Evolutionary conservation across 2,329 filamentous ascomycete genomes (phyloP), one percentile per base, ranked within the genome.

Genomic region (Epichloe festucae): DNA sequence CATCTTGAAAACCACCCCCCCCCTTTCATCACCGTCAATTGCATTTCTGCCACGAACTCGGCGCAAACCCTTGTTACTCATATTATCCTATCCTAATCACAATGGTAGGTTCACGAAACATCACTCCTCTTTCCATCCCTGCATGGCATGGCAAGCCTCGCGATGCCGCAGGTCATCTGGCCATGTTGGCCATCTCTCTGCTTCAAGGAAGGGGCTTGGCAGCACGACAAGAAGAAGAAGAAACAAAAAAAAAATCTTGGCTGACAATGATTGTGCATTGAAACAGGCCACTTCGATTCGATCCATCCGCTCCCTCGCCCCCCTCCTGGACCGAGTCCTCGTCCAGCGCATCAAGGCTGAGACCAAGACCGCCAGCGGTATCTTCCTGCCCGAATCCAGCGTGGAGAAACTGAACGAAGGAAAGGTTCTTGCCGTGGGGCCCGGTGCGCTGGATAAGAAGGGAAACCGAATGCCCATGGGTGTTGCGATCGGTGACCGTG

Each of bases 321-420:
- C 57, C 57, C 90, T 98, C 61, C 84, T 98, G 73, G 93, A 98
- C 82, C 91, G 93, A 64, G 89, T 98, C 62, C 85, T 98, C 58
- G 89, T 98, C 62, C 93, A 98, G 83, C 89, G 93, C 73, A 75
- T 96, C 75, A 97, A 97, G 78, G 87, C 91, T 65, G 91, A 97
- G 75, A 73, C 89, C 68, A 96, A 96, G 81, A 98, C 93, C 48
- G 89, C 93, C 63, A 84, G 84, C 65, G 93, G 93, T 65, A 95
- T 98, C 79, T 96, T 94, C 79, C 87, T 98, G 59, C 93, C 93
- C 62, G 93, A 98, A 77, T 90, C 85, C 56, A 87, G 85, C 65
- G 89, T 97, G 67, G 95, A 98, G 81, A 93, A 98, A 73, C 81
- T 97, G 68, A 97, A 96, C 74, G 91, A 97, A 78, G 93, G 88